These are phyloP conservation scores for Stereocaulon alpinum DNA, from an alignment of 495 filamentous ascomycete genomes.

Conservation along the genomic window DNA sequence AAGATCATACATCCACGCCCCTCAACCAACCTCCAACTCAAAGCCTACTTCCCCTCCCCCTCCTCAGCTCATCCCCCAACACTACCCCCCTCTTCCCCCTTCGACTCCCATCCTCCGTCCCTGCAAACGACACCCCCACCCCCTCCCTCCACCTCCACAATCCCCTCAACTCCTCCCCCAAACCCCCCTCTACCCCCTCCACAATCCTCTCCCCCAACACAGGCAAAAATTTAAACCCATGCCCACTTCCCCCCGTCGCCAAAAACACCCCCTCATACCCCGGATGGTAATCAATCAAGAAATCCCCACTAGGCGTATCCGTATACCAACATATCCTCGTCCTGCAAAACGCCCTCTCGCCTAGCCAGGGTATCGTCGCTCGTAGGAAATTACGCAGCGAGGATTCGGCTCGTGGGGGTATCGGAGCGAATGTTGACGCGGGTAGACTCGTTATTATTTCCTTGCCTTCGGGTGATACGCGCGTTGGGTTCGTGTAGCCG, in stretches of 20 bases:
- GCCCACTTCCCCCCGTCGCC: conserved; percentile 76
- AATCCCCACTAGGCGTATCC: conserved; percentile 73
- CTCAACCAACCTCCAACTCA: not conserved
- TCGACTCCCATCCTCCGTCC: conserved; percentile 43
- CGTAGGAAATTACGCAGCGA: conserved; percentile 51
- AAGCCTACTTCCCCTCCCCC: conserved; percentile 19
- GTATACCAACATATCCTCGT: conserved; percentile 87
- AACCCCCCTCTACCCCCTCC: conserved; percentile 49
- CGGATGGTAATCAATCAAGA: conserved; percentile 71
- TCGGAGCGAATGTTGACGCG: conserved; percentile 4
- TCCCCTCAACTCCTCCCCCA: conserved; percentile 45
- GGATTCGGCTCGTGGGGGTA: conserved; percentile 5
- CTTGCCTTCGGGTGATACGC: conserved; percentile 30
- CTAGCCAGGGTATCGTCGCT: conserved; percentile 52
- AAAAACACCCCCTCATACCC: conserved; percentile 57
- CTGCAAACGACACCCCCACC: conserved; percentile 29
- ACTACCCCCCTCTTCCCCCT: conserved; percentile 46
- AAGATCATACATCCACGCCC: no score
- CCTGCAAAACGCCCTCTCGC: conserved; percentile 50
- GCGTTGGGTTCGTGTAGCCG: conserved; percentile 65
- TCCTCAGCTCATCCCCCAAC: conserved; percentile 42
- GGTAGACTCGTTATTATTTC: conserved; percentile 7
- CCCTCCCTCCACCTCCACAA: conserved; percentile 60
- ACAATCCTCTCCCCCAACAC: conserved; percentile 71
- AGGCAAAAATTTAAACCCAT: conserved; percentile 84